Base-by-base conservation (phyloP, 139 green algal species). In the Pedinophyceae sp. region DNA sequence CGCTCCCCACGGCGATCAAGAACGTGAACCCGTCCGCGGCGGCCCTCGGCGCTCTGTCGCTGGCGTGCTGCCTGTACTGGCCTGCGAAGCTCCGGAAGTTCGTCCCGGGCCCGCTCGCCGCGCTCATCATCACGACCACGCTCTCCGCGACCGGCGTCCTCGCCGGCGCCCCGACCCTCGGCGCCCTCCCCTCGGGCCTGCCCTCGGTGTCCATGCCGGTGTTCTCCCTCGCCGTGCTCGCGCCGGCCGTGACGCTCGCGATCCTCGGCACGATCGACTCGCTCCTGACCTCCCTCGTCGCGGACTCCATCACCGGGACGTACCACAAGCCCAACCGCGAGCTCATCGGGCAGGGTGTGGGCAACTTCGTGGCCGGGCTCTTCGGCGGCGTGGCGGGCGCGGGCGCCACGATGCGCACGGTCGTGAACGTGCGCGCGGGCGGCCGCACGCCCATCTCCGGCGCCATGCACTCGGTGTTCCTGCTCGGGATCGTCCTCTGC, bases 251-350 rank as follows among this genome's bases (percentile, higher is more conserved):
- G 4, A 55, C 57, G 43, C 46, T 67, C 43, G 52, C 60, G 19
- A 27, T 61, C 19, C 27, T 67, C 4, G 60, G 60, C 16, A 30
- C 52, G 23, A 61, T 67, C 24, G 60, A 67, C 53, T 61, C 53
- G 48, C 60, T 67, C 1, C 57, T 67, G 45, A 67, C 60, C 19
- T 61, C 52, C 29, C 46, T 67, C 30, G 60, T 67, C 26, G 60
- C 60, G 13, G 60, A 67, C 46, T 48, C 27, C 2, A 19, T 67
- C 17, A 67, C 60, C 20, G 20, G 46, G 15, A 57, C 43, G 18
- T 67, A 58, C 6, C 60, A 67, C 3, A 53, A 67, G 40, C 47
- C 23, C 26, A 34, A 67, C 52, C 52, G 61, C 23, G 60, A 67
- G 40, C 47, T 67, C 4, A 38, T 62, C 34, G 60, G 60, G 30